These are phyloP conservation scores for Jacaranda mimosifolia DNA, from an alignment of 257 asterid genomes.

Conservation along the genomic window DNA sequence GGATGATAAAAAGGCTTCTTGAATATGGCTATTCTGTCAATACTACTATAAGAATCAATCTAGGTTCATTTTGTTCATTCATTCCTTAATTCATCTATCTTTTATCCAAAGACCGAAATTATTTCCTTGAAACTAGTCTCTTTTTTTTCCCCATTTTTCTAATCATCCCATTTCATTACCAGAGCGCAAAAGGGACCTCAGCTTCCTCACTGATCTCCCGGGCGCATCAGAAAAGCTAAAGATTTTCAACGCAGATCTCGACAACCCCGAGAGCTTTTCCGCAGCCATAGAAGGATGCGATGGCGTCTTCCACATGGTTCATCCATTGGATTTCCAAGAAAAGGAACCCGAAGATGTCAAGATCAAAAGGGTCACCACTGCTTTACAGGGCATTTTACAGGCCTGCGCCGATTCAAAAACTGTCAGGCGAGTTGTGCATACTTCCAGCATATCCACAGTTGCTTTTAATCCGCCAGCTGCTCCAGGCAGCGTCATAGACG, in stretches of 20 bases:
- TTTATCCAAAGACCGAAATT: too few relatives aligned
- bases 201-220: slow-evolving; percentile 61
- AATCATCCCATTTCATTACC: neutral
- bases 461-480: slow-evolving; percentile 27
- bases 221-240: slow-evolving; percentile 61
- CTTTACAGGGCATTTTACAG: slow-evolving; percentile 48
- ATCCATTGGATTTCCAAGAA: slow-evolving; percentile 62
- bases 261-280: slow-evolving; percentile 54
- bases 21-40: slow-evolving; percentile 44
- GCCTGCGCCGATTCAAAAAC: slow-evolving; percentile 59
- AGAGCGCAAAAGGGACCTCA: slow-evolving; percentile 56
- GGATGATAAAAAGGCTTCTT: slow-evolving; percentile 1
- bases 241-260: slow-evolving; percentile 67
- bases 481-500: slow-evolving; percentile 42
- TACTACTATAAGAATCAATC: slow-evolving; percentile 44
- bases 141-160: neutral
- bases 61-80: slow-evolving; percentile 11
- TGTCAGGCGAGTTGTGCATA: slow-evolving; percentile 59
- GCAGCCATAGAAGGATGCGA: slow-evolving; percentile 66
- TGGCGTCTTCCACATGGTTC: slow-evolving; percentile 82
- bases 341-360: slow-evolving; percentile 57
- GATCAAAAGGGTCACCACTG: slow-evolving; percentile 39
- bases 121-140: too few relatives aligned
- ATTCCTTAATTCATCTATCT: too few relatives aligned
- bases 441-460: slow-evolving; percentile 54